These are phyloP conservation scores for Penicillium sp. DNA, from an alignment of 2,329 filamentous ascomycete species.

Conservation along the genomic window DNA sequence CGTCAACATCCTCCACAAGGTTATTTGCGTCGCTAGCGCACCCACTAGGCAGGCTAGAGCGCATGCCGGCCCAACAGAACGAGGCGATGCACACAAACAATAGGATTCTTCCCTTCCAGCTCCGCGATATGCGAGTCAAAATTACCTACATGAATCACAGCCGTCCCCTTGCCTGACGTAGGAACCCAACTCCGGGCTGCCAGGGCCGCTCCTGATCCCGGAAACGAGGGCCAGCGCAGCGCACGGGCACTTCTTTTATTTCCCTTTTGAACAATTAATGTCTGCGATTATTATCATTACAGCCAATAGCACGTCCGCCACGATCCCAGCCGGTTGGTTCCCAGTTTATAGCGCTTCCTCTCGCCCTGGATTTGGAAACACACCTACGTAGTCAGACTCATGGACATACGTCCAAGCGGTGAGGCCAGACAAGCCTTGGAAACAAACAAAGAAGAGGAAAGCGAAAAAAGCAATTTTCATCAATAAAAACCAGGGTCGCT, in stretches of 20 bases:
- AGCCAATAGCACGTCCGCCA: background rate
- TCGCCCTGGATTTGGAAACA: conserved; percentile 11
- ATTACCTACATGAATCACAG: conserved; percentile 11
- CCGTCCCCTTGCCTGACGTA: background rate
- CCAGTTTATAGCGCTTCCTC: conserved; percentile 7
- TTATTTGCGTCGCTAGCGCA: conserved; percentile 4
- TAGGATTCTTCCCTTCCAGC: conserved; percentile 2
- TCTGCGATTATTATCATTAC: background rate
- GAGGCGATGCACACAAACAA: conserved; percentile 12
- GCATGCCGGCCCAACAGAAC: conserved; percentile 16
- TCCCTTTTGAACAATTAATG: background rate
- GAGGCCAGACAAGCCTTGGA: conserved; percentile 12
- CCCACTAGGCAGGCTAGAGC: conserved; percentile 6
- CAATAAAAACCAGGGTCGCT: background rate
- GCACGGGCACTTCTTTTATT: background rate
- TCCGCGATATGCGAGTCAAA: conserved; percentile 18
- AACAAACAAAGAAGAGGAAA: conserved; percentile 10
- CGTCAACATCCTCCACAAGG: background rate
- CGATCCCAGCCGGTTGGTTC: conserved; percentile 10
- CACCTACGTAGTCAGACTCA: background rate
- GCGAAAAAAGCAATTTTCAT: background rate
- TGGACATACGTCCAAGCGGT: conserved; percentile 6
- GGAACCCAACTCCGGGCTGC: conserved; percentile 15
- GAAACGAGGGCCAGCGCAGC: conserved; percentile 5
- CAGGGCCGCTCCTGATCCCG: background rate